A percentile compares a stretch with the other conserved stretches of the same genome.
These are phyloP conservation scores for Xylaria sp. DNA, from an alignment of 2,329 filamentous ascomycete species.

Conservation along the genomic window DNA sequence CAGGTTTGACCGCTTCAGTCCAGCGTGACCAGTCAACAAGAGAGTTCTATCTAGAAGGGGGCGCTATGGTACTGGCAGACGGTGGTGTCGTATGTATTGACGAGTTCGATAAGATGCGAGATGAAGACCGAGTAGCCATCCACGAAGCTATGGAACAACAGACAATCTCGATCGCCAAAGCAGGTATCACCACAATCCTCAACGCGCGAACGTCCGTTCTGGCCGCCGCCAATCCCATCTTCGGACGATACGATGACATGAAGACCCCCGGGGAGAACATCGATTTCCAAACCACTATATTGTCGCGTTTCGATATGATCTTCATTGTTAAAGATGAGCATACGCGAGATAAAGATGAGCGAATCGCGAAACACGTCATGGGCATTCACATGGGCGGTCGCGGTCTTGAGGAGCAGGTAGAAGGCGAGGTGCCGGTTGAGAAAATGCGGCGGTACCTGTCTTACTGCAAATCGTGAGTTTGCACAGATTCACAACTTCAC, in stretches of 20 bases:
- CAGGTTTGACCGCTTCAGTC: slow-evolving; percentile 96
- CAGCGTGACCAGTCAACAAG: slow-evolving; percentile 91
- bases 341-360: slow-evolving; percentile 87
- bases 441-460: slow-evolving; percentile 98
- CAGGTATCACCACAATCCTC: slow-evolving; percentile 96
- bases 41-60: slow-evolving; percentile 97
- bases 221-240: slow-evolving; percentile 96
- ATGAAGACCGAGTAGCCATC: slow-evolving; percentile 96
- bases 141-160: slow-evolving; percentile 99
- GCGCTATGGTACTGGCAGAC: slow-evolving; percentile 97
- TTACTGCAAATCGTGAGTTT: slow-evolving; percentile 89
- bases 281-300: slow-evolving; percentile 97
- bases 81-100: slow-evolving; percentile 98
- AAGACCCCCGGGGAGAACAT: slow-evolving; percentile 99
- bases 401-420: slow-evolving; percentile 81
- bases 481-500: not conserved
- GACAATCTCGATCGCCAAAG: slow-evolving; percentile 98
- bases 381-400: slow-evolving; percentile 93
- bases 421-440: slow-evolving; percentile 91
- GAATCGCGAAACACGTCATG: slow-evolving; percentile 97
- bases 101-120: slow-evolving; percentile 99
- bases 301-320: slow-evolving; percentile 99
- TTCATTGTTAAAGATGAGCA: slow-evolving; percentile 98
- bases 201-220: slow-evolving; percentile 96
- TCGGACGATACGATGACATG: slow-evolving; percentile 97